These are phyloP conservation scores for Beauveria varroae DNA, from an alignment of 2,329 filamentous ascomycete genomes.

Conservation along the genomic window DNA sequence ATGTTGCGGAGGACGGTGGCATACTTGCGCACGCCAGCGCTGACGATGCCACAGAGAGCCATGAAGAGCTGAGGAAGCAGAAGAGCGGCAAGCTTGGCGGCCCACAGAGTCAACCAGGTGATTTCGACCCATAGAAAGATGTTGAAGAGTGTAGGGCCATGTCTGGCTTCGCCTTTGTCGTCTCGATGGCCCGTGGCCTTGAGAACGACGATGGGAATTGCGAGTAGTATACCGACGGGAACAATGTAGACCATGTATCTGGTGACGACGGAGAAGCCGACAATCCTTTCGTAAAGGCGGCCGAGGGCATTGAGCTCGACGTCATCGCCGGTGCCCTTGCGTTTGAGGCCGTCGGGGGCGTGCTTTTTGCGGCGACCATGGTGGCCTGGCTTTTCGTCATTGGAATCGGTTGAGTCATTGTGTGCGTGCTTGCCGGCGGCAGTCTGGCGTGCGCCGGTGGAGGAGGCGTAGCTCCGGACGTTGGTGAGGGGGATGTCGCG, in stretches of 20 bases:
- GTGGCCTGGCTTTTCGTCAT: slow-evolving; percentile 37
- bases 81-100: slow-evolving; percentile 57
- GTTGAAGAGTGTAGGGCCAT: slow-evolving; percentile 46
- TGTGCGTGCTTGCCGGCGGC: slow-evolving; percentile 26
- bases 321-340: slow-evolving; percentile 43
- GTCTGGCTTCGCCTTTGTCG: slow-evolving; percentile 15
- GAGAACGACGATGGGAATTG: slow-evolving; percentile 53
- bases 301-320: slow-evolving; percentile 58
- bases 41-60: slow-evolving; percentile 62
- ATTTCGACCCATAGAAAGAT: slow-evolving; percentile 65
- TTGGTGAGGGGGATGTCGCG: slow-evolving; percentile 45
- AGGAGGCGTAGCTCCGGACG: slow-evolving; percentile 48
- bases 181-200: slow-evolving; percentile 32
- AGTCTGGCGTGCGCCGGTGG: slow-evolving; percentile 44
- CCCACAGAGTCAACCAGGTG: slow-evolving; percentile 61
- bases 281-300: slow-evolving; percentile 55
- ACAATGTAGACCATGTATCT: slow-evolving; percentile 62
- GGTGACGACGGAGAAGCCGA: slow-evolving; percentile 55
- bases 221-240: slow-evolving; percentile 54
- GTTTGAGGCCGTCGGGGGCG: slow-evolving; percentile 30
- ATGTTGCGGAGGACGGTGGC: slow-evolving; percentile 56
- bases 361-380: slow-evolving; percentile 44
- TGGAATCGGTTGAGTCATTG: slow-evolving; percentile 26
- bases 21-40: slow-evolving; percentile 63
- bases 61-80: slow-evolving; percentile 55